Evolutionary conservation across 2,329 filamentous ascomycete species (phyloP), one percentile per base, ranked within the genome.

Genomic region (Colletotrichum australisinense): DNA sequence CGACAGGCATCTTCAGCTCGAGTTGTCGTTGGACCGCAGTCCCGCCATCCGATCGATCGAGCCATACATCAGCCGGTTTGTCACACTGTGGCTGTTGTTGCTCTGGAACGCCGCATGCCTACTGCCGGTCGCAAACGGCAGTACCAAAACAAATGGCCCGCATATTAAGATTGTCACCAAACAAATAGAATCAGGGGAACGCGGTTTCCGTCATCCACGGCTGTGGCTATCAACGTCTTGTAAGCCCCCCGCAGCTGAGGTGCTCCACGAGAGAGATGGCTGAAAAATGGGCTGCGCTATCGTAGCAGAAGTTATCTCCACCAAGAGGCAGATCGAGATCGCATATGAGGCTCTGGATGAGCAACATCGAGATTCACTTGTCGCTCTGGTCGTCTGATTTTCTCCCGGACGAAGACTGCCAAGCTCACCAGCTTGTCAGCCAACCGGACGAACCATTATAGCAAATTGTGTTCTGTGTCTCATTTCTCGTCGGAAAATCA

Each of bases 181-280:
- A 73, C 70, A 73, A 70, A 73, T 49, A 70, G 28, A 62, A 26
- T 52, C 67, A 60, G 57, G 32, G 67, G 70, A 73, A 73, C 67
- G 70, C 60, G 46, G 60, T 65, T 57, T 70, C 32, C 70, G 60
- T 73, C 70, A 73, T 73, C 28, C 56, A 24, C 56, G 24, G 24
- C 35, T 60, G 19, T 42, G n/a, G 12, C 30, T 42, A 56, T 52
- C 56, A n/a, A 24, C 19, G 28, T 62, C 53, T 70, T 69, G 12
- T 24, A 19, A 19, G 42, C n/a, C 38, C 52, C 42, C 52, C 42
- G 38, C 28, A 69, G 65, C 24, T 32, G 55, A 49, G 14, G 5
- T 49, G 14, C n/a, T n/a, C 2, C 7, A 14, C 5, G 42, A 49
- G 46, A 26, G 26, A 52, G 16, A 12, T 19, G 12, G 16, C 22